Conservation (phyloP, 192 early-diverging fungal species). For the Umbelopsis vinacea region DNA sequence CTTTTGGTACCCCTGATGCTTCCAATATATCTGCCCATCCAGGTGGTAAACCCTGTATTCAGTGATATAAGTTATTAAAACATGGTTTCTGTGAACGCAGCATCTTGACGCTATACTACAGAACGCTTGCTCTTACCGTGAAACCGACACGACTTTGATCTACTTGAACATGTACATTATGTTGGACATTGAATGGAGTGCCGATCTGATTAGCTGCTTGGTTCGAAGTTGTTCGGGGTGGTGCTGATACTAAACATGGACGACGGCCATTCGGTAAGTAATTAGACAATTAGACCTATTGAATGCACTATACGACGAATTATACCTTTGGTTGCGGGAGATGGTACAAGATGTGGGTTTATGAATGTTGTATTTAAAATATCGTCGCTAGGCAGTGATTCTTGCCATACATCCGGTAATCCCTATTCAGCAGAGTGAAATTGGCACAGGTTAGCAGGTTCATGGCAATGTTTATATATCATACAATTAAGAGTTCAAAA, state of each 20-base stretch:
- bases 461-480: too few relatives aligned
- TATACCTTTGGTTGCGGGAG: constrained; percentile 27
- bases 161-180: constrained; percentile 56
- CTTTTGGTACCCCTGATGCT: constrained; percentile 49
- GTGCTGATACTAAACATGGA: neutral
- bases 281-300: constrained; percentile 24
- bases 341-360: constrained; percentile 58
- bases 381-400: constrained; percentile 56
- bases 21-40: constrained; percentile 52
- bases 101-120: neutral
- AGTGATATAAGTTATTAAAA: neutral
- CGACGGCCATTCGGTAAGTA: constrained; percentile 10
- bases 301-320: constrained; percentile 12
- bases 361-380: constrained; percentile 56
- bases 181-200: constrained; percentile 56
- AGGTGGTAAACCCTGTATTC: constrained; percentile 47
- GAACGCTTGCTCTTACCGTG: constrained; percentile 16
- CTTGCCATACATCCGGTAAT: constrained; percentile 62
- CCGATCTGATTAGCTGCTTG: constrained; percentile 43
- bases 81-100: neutral
- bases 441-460: neutral
- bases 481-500: neutral
- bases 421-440: constrained; percentile 32
- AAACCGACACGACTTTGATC: constrained; percentile 36
- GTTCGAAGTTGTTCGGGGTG: constrained; percentile 25